A percentile compares a stretch with the other conserved stretches of the same genome.
These are phyloP conservation scores for Pseudogymnoascus sp. DNA, from an alignment of 2,329 filamentous ascomycete genomes.

Conservation along the genomic window DNA sequence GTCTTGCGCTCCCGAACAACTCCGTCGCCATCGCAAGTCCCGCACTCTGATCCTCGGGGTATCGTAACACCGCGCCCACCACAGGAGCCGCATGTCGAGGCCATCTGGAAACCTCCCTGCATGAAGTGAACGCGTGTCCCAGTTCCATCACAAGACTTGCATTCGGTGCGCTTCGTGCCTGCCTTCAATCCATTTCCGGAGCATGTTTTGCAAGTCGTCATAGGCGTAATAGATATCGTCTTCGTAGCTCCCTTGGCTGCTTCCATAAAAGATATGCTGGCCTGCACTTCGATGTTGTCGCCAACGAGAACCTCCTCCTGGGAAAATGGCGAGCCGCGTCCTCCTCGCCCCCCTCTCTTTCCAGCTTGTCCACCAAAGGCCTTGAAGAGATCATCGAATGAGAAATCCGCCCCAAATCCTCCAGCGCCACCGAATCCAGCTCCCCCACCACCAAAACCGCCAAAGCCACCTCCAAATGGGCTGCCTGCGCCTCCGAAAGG, in stretches of 20 bases:
- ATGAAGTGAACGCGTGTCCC: conserved; percentile 84
- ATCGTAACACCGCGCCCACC: conserved; percentile 70
- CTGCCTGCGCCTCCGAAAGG: conserved; percentile 59
- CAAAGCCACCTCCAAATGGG: conserved; percentile 56
- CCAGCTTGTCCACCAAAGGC: conserved; percentile 62
- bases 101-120: conserved; percentile 93
- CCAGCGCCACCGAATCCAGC: conserved; percentile 46
- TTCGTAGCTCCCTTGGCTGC: conserved; percentile 86
- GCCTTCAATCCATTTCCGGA: conserved; percentile 76
- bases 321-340: conserved; percentile 62
- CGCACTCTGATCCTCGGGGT: conserved; percentile 75
- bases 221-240: conserved; percentile 78
- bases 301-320: conserved; percentile 79
- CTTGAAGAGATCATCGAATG: conserved; percentile 92
- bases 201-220: conserved; percentile 77
- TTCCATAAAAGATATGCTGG: conserved; percentile 91
- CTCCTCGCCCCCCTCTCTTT: conserved; percentile 37
- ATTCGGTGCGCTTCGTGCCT: conserved; percentile 66
- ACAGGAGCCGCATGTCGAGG: conserved; percentile 77
- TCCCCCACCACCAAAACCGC: conserved; percentile 45
- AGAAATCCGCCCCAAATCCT: conserved; percentile 77
- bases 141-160: conserved; percentile 76
- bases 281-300: conserved; percentile 91
- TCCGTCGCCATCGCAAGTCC: conserved; percentile 72
- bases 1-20: conserved; percentile 78